Evolutionary conservation across 164 flowering plant genomes (phyloP).

Genomic region (Magnolia kwangsiensis): DNA sequence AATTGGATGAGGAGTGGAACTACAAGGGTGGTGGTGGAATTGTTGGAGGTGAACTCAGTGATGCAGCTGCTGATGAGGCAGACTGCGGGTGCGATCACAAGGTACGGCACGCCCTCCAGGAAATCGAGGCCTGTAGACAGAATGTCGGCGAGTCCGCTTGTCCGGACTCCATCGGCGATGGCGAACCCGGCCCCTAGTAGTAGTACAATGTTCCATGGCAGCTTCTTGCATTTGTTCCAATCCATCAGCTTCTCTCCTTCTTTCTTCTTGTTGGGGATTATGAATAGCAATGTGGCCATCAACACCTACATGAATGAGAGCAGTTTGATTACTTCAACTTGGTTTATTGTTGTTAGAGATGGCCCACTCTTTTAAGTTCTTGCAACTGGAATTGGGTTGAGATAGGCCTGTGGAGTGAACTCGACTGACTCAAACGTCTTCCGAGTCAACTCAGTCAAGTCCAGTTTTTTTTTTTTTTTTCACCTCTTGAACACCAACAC

Average conservation of each 20-base stretch:
- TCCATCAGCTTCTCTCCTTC: slow-evolving; percentile 86
- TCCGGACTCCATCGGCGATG: slow-evolving; percentile 73
- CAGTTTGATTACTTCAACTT: background rate
- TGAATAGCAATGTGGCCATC: slow-evolving; percentile 86
- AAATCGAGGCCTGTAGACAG: slow-evolving; percentile 51
- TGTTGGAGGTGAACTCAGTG: slow-evolving; percentile 86
- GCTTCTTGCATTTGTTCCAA: slow-evolving; percentile 95
- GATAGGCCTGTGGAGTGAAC: too few relatives aligned
- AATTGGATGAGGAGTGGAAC: slow-evolving; percentile 68
- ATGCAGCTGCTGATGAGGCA: slow-evolving; percentile 54
- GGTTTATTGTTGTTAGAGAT: background rate
- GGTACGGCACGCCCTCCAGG: slow-evolving; percentile 51
- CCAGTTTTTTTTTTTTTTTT: too few relatives aligned
- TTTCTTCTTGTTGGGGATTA: slow-evolving; percentile 74
- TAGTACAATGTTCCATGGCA: slow-evolving; percentile 77
- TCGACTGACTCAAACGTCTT: too few relatives aligned
- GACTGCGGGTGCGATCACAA: slow-evolving; percentile 68
- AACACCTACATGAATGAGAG: slow-evolving; percentile 44
- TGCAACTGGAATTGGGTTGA: background rate
- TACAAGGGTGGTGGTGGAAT: slow-evolving; percentile 70
- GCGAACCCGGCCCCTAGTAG: slow-evolving; percentile 93
- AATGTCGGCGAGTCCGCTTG: slow-evolving; percentile 71
- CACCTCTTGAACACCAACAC: too few relatives aligned
- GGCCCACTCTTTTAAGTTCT: background rate
- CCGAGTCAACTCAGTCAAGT: too few relatives aligned